Conservation (phyloP, 805 yeast species). For the Pichia thaimueangensis region DNA sequence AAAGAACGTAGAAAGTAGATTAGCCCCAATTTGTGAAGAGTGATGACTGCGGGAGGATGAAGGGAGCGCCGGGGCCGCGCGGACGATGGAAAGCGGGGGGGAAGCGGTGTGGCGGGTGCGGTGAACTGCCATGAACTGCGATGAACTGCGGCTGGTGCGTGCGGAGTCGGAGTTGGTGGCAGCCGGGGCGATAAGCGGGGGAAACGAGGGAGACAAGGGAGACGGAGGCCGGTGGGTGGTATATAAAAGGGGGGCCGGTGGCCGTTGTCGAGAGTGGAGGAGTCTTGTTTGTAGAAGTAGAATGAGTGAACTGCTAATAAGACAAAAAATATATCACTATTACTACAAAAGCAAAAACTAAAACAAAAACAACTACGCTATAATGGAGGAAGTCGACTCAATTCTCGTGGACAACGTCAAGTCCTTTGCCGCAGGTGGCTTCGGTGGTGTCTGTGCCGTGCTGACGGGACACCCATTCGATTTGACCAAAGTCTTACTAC, state of each 20-base stretch:
- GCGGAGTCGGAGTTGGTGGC: conserved; percentile 1
- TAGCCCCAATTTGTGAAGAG: too few species aligned
- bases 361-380: background rate
- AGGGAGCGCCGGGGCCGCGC: background rate
- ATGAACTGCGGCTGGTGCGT: background rate
- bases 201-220: background rate
- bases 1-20: too few species aligned
- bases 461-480: conserved; percentile 96
- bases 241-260: too few species aligned
- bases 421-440: conserved; percentile 88
- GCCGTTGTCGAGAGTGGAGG: too few species aligned
- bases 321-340: background rate
- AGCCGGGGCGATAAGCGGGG: background rate
- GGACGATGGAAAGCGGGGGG: too few species aligned
- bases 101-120: too few species aligned
- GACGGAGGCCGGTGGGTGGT: background rate
- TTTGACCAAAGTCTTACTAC: conserved; percentile 84
- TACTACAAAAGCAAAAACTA: background rate
- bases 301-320: too few species aligned
- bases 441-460: conserved; percentile 95
- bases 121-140: too few species aligned
- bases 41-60: background rate
- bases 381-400: conserved; percentile 30
- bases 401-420: conserved; percentile 69
- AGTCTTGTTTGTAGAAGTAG: too few species aligned